Conservation (phyloP, 1,284 basidiomycete species). For the Cystobasidiaceae sp. region DNA sequence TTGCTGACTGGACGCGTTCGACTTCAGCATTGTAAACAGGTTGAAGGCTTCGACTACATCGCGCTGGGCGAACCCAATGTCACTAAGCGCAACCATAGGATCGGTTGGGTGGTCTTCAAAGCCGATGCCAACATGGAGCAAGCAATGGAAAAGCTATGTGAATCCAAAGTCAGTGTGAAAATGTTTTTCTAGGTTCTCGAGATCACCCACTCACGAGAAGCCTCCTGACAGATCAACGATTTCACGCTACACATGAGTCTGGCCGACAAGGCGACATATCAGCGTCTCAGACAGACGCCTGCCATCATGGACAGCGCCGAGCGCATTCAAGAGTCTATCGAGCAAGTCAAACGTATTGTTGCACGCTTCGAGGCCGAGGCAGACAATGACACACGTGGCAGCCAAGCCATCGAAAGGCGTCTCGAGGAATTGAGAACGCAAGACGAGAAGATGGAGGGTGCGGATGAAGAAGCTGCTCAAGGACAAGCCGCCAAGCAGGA, state of each 20-base stretch:
- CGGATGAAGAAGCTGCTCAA: neutral
- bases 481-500: neutral
- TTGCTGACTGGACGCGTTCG: too few species aligned
- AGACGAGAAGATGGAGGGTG: neutral
- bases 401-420: conserved; percentile 44
- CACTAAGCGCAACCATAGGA: conserved; percentile 83
- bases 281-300: conserved; percentile 69
- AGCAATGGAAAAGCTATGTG: conserved; percentile 66
- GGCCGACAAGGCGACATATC: conserved; percentile 69
- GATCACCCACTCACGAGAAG: conserved; percentile 21
- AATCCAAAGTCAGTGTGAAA: conserved; percentile 69
- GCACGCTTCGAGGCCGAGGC: conserved; percentile 41
- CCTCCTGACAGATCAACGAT: conserved; percentile 67
- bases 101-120: conserved; percentile 80
- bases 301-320: conserved; percentile 71
- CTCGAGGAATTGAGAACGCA: conserved; percentile 41
- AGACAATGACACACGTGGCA: conserved; percentile 38
- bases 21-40: conserved; percentile 45
- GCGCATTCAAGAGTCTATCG: conserved; percentile 69
- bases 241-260: conserved; percentile 86
- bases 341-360: conserved; percentile 65
- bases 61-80: conserved; percentile 83
- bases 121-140: conserved; percentile 73
- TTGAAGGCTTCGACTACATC: conserved; percentile 58
- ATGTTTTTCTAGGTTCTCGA: conserved; percentile 14